Evolutionary conservation across 148 eudicot species (phyloP).

Genomic region (Spergularia bocconei): DNA sequence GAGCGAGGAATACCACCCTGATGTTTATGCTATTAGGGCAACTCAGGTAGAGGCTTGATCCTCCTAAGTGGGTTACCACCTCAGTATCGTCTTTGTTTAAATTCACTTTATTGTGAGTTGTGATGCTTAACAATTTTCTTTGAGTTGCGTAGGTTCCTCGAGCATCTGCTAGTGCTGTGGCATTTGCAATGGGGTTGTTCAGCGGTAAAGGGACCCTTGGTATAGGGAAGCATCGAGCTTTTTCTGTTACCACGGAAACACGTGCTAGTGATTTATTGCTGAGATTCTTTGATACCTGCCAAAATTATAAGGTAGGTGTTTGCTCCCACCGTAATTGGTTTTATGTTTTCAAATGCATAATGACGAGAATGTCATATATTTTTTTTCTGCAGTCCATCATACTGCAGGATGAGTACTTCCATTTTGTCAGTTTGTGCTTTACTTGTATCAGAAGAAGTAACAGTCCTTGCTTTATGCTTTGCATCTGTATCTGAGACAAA

Average conservation of each 20-base stretch:
- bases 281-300: conserved; percentile 93
- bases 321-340: conserved; percentile 10
- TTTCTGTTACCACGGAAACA: conserved; percentile 89
- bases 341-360: neutral
- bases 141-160: conserved; percentile 68
- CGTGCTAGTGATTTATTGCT: conserved; percentile 91
- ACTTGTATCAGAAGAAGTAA: neutral
- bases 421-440: neutral
- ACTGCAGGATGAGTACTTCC: neutral
- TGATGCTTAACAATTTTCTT: conserved; percentile 7
- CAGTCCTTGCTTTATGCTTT: conserved; percentile 1
- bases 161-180: conserved; percentile 98
- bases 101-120: neutral
- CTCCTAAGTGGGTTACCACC: neutral
- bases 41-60: conserved; percentile 62
- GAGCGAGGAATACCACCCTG: conserved; percentile 69
- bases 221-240: conserved; percentile 75
- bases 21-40: conserved; percentile 80
- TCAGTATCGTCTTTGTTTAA: neutral
- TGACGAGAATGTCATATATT: neutral
- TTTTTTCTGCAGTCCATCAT: neutral
- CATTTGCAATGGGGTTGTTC: conserved; percentile 94
- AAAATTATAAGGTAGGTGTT: conserved; percentile 76
- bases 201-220: conserved; percentile 87
- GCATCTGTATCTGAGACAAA: neutral